Conservation (phyloP, 495 filamentous ascomycete genomes). For the Talaromyces thailandensis region DNA sequence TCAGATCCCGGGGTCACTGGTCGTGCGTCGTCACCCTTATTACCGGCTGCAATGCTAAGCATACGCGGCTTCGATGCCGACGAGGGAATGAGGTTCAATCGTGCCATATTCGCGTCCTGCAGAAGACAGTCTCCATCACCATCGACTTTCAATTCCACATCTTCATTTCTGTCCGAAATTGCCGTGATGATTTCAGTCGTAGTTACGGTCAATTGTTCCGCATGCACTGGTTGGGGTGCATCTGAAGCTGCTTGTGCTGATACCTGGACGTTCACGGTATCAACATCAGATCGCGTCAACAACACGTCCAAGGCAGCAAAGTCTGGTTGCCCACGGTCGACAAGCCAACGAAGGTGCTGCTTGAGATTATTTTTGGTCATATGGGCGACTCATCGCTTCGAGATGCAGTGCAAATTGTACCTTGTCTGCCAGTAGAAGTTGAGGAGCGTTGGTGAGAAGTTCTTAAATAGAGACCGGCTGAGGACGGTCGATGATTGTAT, state of each 20-base stretch:
- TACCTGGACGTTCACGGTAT: background rate
- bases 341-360: constrained; percentile 41
- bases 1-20: constrained; percentile 12
- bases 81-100: constrained; percentile 41
- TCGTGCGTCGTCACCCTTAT: constrained; percentile 11
- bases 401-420: background rate
- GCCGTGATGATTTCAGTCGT: background rate
- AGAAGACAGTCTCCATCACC: background rate
- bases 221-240: background rate
- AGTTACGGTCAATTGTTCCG: background rate
- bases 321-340: constrained; percentile 24
- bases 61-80: constrained; percentile 43
- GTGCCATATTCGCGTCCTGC: constrained; percentile 43
- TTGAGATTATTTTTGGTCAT: constrained; percentile 46
- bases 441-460: background rate
- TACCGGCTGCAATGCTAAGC: constrained; percentile 20
- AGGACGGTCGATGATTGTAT: background rate
- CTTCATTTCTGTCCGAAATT: background rate
- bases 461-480: background rate
- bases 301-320: constrained; percentile 2
- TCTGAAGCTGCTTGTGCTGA: background rate
- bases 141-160: background rate
- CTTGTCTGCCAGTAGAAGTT: background rate
- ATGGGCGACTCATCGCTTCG: constrained; percentile 19
- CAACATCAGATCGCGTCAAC: constrained; percentile 5